Base-by-base conservation (phyloP, 108 stramenopile genomes). In the Cyclotella atomus region DNA sequence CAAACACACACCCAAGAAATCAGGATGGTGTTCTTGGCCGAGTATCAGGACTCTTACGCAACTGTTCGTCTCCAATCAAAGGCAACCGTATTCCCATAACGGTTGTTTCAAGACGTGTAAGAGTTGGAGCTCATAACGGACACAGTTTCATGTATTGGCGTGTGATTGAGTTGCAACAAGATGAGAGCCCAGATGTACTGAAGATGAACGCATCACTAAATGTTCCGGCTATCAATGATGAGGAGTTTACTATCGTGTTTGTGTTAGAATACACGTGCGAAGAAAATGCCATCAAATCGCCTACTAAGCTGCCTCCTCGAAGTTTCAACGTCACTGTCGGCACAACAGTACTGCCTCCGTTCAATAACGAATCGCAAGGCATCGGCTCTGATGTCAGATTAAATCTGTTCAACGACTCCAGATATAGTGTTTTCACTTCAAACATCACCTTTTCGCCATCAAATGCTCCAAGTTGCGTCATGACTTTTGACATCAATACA, bases 91-190 rank as follows among this genome's bases (percentile, higher is more conserved):
- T 24, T 6, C 4, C 68, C 33, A n/a, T 55, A 8, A 44, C 56
- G 12, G 29, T 45, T 3, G 9, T 24, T 30, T 57, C 38, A 20
- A 46, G 55, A 5, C 8, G 28, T 27, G 10, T 70, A 38, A 57
- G 33, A 70, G 25, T 70, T 16, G 68, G 68, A 24, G 30, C 35
- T n/a, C 68, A 70, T 30, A 70, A 70, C 20, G 68, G 68, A 8
- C 46, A 59, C 21, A 59, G 35, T 30, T 20, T 70, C 6, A 56
- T 55, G 19, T 27, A 70, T n/a, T 70, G 68, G 68, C 33, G 29
- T 43, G 38, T 19, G 2, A 17, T 70, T 5, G 41, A 57, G 8
- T 19, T 70, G 27, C 21, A 29, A 16, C 55, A 57, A 57, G 43
- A 55, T 19, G 55, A 24, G 19, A 33, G 6, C 3, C 16, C 38